Base-by-base conservation (phyloP, 2,329 filamentous ascomycete species). In the Ophiocordyceps camponoti-saundersi region DNA sequence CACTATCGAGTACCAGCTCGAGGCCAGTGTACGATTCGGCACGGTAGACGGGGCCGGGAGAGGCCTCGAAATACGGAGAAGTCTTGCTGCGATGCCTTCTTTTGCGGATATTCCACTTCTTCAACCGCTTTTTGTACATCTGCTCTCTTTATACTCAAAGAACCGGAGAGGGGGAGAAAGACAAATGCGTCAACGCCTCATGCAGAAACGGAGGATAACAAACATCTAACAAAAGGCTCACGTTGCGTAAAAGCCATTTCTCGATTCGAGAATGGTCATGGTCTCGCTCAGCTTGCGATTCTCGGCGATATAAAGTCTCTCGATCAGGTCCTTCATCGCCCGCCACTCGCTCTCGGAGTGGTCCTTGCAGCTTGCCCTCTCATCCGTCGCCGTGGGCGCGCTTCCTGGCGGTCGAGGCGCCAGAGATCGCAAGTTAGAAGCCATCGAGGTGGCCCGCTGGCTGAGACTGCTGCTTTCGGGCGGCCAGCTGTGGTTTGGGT, bases 101-200 rank as follows among this genome's bases (percentile, higher is more conserved):
- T 47, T 65, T 65, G 46, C 61, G 58, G 21, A 65, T 49, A 45
- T 62, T 60, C 62, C 62, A 65, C 50, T 63, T 65, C 52, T 60
- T 62, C 42, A 65, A 52, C 30, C 62, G 56, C 50, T 65, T 65
- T 48, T 65, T 65, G 47, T 63, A 65, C 61, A 64, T 65, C 54
- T 65, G 61, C 48, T 63, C 60, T 46, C 62, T 65, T 45, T 29
- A 39, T 6, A 23, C 22, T 18, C 32, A 34, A 11, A 32, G 3
- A 34, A n/a, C 6, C 29, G 29, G 29, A 12, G 29, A 16, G 32
- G 16, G 32, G 13, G 32, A 3, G 13, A 13, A 2, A 20, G n/a
- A n/a, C 6, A 6, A 8, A 18, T n/a, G 18, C 6, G n/a, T 20
- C 36, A 40, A 20, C n/a, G 36, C 11, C 2, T 40, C 36, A 40